Base-by-base conservation (phyloP, 768 basidiomycete species). In the Kwoniella bestiolae region DNA sequence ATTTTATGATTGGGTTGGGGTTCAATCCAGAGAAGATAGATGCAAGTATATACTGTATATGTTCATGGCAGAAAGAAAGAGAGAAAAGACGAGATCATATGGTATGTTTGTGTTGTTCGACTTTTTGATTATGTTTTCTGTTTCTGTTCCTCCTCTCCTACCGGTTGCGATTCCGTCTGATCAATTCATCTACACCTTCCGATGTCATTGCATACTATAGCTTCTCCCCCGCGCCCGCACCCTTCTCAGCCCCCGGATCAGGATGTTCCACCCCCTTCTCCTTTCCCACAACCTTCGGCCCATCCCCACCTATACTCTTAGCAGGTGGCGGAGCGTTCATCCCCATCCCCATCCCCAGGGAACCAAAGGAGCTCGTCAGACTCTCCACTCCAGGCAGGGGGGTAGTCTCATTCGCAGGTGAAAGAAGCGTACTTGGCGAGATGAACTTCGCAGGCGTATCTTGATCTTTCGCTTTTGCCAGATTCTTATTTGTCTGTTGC, bases 351-450 rank as follows among this genome's bases (percentile, higher is more conserved):
- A 28, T 51, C 46, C 0, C 38, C 74, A 44, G 73, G 62, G 70
- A 60, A 28, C 66, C 73, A 59, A 77, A 74, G 7, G 59, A 53
- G 26, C 32, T 45, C 9, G 73, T 63, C 41, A 77, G 53, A 25
- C 58, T 55, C 14, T 73, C 70, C 26, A 76, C 66, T 26, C 44
- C 49, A 14, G 65, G 65, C 16, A 66, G 53, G 32, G 50, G 50
- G 6, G 58, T 46, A 18, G 49, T 38, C 31, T 72, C 58, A 32
- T 65, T 58, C 1, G 60, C 41, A n/a, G 74, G 74, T 21, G 78
- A 75, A 1, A 78, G 58, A 16, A 80, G 55, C 0, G 76, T 74
- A 12, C 70, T 69, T 9, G 79, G 78, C 18, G 73, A 76, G 46
- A 80, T 76, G 58, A 75, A 80, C n/a, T 58, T 66, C 5, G 74